Percentiles rank a stretch among this genome's conserved stretches.
These are phyloP conservation scores for Neurospora sp. DNA, from an alignment of 495 filamentous ascomycete genomes.

Conservation along the genomic window DNA sequence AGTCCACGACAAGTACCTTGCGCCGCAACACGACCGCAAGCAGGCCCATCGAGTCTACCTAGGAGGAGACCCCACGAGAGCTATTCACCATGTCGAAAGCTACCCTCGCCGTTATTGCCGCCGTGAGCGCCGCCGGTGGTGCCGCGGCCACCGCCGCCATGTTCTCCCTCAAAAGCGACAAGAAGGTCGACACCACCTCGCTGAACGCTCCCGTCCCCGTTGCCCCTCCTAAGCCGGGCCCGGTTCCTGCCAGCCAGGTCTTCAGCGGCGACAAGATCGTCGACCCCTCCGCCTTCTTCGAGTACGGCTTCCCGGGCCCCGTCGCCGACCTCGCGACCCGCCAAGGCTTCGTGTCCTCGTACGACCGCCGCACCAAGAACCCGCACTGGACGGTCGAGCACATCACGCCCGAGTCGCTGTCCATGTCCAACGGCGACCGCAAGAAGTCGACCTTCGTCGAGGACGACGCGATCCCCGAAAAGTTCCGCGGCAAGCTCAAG, in stretches of 20 bases:
- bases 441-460: slow-evolving; percentile 76
- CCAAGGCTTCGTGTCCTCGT: slow-evolving; percentile 68
- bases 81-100: slow-evolving; percentile 64
- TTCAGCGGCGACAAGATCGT: slow-evolving; percentile 43
- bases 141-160: slow-evolving; percentile 69
- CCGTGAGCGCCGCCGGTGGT: slow-evolving; percentile 78
- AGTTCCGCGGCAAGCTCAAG: slow-evolving; percentile 79
- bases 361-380: slow-evolving; percentile 85
- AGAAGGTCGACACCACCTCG: slow-evolving; percentile 28
- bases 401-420: slow-evolving; percentile 83
- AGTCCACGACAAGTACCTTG: slow-evolving; percentile 1
- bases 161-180: slow-evolving; percentile 50
- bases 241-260: slow-evolving; percentile 35
- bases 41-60: not conserved
- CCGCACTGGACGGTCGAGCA: slow-evolving; percentile 95
- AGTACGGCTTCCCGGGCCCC: slow-evolving; percentile 96
- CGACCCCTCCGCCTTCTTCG: slow-evolving; percentile 79
- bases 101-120: slow-evolving; percentile 79
- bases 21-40: not conserved
- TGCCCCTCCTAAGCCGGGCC: slow-evolving; percentile 21
- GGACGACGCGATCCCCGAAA: slow-evolving; percentile 65
- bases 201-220: slow-evolving; percentile 24
- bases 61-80: not conserved
- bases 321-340: slow-evolving; percentile 69
- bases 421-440: slow-evolving; percentile 66